Conservation (phyloP, 2,329 filamentous ascomycete species). For the Thelonectria blattea region DNA sequence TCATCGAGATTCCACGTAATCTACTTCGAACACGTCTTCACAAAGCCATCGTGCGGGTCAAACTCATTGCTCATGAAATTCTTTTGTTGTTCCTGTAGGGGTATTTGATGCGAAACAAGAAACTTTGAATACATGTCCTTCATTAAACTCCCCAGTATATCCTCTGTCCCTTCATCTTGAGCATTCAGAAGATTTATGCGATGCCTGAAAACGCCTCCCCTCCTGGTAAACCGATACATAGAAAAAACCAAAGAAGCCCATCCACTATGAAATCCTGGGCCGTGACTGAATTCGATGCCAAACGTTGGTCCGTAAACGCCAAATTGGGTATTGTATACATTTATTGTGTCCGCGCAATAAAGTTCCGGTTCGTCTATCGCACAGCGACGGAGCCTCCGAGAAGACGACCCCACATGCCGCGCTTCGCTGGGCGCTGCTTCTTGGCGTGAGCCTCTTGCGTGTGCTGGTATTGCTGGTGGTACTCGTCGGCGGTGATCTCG, state of each 20-base stretch:
- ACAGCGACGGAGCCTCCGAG: conserved; percentile 54
- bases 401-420: conserved; percentile 61
- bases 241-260: background rate
- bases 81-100: too few species aligned
- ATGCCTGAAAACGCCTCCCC: conserved; percentile 17
- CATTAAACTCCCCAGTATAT: too few species aligned
- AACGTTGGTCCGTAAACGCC: conserved; percentile 34
- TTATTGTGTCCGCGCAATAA: conserved; percentile 18
- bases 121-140: too few species aligned
- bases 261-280: too few species aligned
- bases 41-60: too few species aligned
- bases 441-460: conserved; percentile 54
- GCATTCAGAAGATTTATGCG: background rate
- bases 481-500: conserved; percentile 60
- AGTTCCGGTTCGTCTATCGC: conserved; percentile 40
- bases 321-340: conserved; percentile 24
- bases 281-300: conserved; percentile 26
- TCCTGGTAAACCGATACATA: too few species aligned
- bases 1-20: too few species aligned
- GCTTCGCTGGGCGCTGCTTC: conserved; percentile 53
- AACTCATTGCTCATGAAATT: too few species aligned
- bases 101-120: too few species aligned
- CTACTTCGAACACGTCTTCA: too few species aligned
- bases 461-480: conserved; percentile 46
- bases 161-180: too few species aligned